phyloP scores from a whole-genome alignment of 352 stramenopile genomes.

The Thalassiosira delicatula region DNA sequence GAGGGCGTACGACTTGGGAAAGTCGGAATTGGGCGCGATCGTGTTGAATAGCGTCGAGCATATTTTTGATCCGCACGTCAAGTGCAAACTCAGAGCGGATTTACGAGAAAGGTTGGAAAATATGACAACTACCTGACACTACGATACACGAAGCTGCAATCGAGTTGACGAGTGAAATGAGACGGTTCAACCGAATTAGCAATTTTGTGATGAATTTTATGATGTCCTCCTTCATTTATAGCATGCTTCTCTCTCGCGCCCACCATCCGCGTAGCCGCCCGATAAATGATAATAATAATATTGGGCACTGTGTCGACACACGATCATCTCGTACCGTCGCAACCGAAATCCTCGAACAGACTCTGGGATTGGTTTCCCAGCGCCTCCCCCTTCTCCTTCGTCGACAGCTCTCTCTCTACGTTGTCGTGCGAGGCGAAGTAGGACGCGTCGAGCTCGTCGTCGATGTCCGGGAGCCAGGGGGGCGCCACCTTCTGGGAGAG shows the following conservation, averaged over 20 bases:
- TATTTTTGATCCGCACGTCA: constrained; percentile 55
- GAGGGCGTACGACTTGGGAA: constrained; percentile 84
- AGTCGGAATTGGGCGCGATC: constrained; percentile 50
- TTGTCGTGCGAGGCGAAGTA: constrained; percentile 56
- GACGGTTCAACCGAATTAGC: no score
- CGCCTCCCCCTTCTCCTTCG: constrained; percentile 35
- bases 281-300: constrained; percentile 9
- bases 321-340: no score
- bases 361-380: constrained; percentile 50
- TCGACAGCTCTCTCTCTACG: constrained; percentile 36
- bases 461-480: constrained; percentile 58
- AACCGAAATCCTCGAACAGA: constrained; percentile 48
- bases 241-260: no score
- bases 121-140: not conserved
- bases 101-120: not conserved
- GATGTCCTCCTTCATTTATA: no score
- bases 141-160: not conserved
- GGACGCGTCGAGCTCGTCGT: constrained; percentile 58
- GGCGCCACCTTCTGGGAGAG: constrained; percentile 49
- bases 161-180: no score
- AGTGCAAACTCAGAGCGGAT: not conserved
- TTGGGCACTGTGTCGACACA: no score
- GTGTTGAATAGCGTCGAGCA: constrained; percentile 65
- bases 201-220: no score
- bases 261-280: no score